Percentiles rank a stretch among this genome's conserved stretches.
Conservation (phyloP, 2,329 filamentous ascomycete species). For the Scytalidium sp. region DNA sequence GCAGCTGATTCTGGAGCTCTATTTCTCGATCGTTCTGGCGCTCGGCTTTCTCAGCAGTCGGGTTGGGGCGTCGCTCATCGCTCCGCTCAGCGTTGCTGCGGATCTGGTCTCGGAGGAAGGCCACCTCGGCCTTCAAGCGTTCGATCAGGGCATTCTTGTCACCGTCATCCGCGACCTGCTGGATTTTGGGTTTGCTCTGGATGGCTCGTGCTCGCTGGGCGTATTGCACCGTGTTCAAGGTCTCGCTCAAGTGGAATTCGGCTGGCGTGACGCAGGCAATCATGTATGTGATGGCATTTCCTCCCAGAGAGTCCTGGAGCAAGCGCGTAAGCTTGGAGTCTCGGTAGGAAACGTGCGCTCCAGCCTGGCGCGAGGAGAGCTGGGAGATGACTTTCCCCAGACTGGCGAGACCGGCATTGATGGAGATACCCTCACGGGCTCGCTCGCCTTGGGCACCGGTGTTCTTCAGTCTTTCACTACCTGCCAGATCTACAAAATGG, state of each 20-base stretch:
- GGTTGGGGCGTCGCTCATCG: slow-evolving; percentile 47
- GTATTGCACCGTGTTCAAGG: slow-evolving; percentile 95
- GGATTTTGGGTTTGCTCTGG: slow-evolving; percentile 95
- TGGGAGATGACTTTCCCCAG: slow-evolving; percentile 98
- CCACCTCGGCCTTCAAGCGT: slow-evolving; percentile 86
- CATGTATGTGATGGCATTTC: slow-evolving; percentile 99
- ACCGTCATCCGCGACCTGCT: slow-evolving; percentile 81
- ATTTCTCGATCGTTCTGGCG: slow-evolving; percentile 80
- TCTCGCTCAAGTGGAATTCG: slow-evolving; percentile 96
- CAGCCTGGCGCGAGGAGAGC: slow-evolving; percentile 82
- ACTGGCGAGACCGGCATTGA: slow-evolving; percentile 92
- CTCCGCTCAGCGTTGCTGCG: slow-evolving; percentile 73
- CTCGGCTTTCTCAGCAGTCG: slow-evolving; percentile 69
- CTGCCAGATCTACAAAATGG: slow-evolving; percentile 96
- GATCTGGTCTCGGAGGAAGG: slow-evolving; percentile 91
- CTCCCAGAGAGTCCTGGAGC: slow-evolving; percentile 92
- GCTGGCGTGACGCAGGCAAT: slow-evolving; percentile 96
- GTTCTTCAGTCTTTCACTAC: slow-evolving; percentile 95
- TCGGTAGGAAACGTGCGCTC: slow-evolving; percentile 92
- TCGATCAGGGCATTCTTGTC: slow-evolving; percentile 96
- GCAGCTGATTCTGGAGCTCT: slow-evolving; percentile 88
- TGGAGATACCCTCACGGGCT: slow-evolving; percentile 94
- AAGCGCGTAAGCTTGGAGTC: slow-evolving; percentile 96
- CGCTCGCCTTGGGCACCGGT: slow-evolving; percentile 93
- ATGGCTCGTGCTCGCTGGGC: slow-evolving; percentile 94